Base-by-base conservation (phyloP, 78 protist genomes). In the Mantamonas sphyraenae region DNA sequence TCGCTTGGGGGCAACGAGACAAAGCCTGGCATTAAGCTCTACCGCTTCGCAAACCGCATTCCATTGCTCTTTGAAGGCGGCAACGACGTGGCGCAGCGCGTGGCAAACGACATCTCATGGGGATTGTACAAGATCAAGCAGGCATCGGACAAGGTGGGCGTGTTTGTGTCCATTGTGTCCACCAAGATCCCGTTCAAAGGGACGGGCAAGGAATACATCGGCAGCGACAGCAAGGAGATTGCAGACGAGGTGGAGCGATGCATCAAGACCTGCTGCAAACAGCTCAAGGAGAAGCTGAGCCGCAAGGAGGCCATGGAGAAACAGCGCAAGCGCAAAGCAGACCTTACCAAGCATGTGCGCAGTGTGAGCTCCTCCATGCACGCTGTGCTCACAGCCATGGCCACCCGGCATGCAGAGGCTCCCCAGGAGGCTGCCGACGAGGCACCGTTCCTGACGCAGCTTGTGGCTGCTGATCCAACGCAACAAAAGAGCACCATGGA, bases 181-280 rank as follows among this genome's bases (percentile, higher is more conserved):
- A 82, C 87, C 30, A 75, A 82, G 63, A 71, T 82, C 2, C 87
- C 87, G 33, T 82, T 82, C 77, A 82, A 82, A 61, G 87, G 87
- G 33, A 82, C 87, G 19, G 80, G 81, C 22, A 82, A 82, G 56
- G 87, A 82, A 60, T 82, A 76, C 58, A 76, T 82, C 38, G 82
- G 82, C 3, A 78, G 71, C 55, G 87, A 82, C 42, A 62, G 33
- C 20, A 33, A 24, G 33, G 68, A 33, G 37, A 61, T 82, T 28
- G 33, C 57, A 16, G 63, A 9, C 30, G 57, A 71, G 14, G 73
- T 75, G 53, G 65, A 75, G 64, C 39, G 10, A 9, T 2, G 39
- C 16, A 3, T 63, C 42, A 16, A 5, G 16, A 42, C 16, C 16
- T 63, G 68, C 31, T 63, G 68, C 45, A 31, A 7, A 3, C 30